These are phyloP conservation scores for Puccinia triticina DNA, from an alignment of 1,284 basidiomycete genomes.

Conservation along the genomic window DNA sequence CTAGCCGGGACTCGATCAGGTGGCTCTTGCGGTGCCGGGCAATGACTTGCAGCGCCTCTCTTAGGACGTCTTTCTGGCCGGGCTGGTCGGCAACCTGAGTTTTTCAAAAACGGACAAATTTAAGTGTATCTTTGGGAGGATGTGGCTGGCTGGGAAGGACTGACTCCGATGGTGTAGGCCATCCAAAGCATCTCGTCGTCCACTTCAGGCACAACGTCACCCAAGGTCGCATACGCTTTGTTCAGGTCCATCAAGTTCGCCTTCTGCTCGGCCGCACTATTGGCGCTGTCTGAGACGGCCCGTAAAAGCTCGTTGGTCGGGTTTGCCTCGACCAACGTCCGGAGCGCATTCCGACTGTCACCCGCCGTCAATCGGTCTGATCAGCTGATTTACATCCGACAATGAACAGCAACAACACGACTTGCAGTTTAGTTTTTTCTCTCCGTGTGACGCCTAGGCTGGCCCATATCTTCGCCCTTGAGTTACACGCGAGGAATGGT, in stretches of 20 bases:
- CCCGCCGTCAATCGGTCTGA: not conserved
- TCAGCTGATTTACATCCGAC: not conserved
- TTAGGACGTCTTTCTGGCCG: slow-evolving; percentile 41
- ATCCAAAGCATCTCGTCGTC: slow-evolving; percentile 49
- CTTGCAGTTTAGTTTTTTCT: slow-evolving; percentile 37
- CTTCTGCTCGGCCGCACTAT: not conserved
- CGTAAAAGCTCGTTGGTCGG: slow-evolving; percentile 35
- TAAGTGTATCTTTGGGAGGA: not conserved
- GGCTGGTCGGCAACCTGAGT: slow-evolving; percentile 45
- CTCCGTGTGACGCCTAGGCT: slow-evolving; percentile 10
- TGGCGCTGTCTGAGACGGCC: slow-evolving; percentile 27
- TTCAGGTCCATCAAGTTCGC: slow-evolving; percentile 37
- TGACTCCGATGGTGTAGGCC: slow-evolving; percentile 40
- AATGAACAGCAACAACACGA: not conserved
- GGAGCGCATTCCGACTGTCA: slow-evolving; percentile 26
- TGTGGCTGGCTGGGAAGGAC: not conserved
- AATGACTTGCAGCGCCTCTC: slow-evolving; percentile 34
- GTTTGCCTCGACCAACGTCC: slow-evolving; percentile 30
- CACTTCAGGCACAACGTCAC: slow-evolving; percentile 42
- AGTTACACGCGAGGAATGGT: not conserved
- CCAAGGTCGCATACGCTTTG: slow-evolving; percentile 43
- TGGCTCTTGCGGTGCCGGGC: slow-evolving; percentile 38
- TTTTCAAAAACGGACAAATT: not conserved
- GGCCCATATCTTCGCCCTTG: slow-evolving; percentile 30
- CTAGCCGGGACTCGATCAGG: slow-evolving; percentile 29